Percentiles rank a stretch among this genome's conserved stretches.
Evolutionary conservation across 805 yeast species (phyloP).

Genomic region (Geotrichum ghanense): DNA sequence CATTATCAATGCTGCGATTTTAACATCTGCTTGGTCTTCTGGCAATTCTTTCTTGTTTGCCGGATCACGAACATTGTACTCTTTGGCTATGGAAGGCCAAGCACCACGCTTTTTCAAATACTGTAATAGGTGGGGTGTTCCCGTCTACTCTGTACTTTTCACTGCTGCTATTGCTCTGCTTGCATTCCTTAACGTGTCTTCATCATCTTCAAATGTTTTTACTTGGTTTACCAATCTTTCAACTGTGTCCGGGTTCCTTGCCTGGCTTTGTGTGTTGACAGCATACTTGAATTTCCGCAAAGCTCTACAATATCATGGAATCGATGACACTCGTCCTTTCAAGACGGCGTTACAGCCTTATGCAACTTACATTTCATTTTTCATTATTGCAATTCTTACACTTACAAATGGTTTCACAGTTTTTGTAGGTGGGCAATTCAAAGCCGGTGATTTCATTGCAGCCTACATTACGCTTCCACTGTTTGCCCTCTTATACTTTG

Average conservation of each 20-base stretch:
- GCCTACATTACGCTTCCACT: conserved; percentile 60
- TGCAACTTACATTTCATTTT: conserved; percentile 43
- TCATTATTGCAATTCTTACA: conserved; percentile 38
- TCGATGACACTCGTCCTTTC: conserved; percentile 47
- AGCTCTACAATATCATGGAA: conserved; percentile 42
- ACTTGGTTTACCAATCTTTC: conserved; percentile 56
- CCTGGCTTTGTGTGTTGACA: conserved; percentile 45
- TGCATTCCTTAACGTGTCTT: conserved; percentile 54
- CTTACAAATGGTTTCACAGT: conserved; percentile 66
- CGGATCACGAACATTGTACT: conserved; percentile 47
- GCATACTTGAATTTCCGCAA: conserved; percentile 55
- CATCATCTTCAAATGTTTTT: conserved; percentile 42
- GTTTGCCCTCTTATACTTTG: conserved; percentile 40
- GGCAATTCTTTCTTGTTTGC: conserved; percentile 50
- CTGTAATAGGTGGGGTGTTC: conserved; percentile 61
- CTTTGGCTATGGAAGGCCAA: conserved; percentile 44
- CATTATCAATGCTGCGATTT: conserved; percentile 42
- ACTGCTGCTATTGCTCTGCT: conserved; percentile 51
- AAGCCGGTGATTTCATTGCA: conserved; percentile 50
- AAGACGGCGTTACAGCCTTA: conserved; percentile 45
- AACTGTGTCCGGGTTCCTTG: conserved; percentile 54
- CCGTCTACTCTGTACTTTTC: conserved; percentile 56
- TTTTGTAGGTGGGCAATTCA: conserved; percentile 42
- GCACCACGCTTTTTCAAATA: conserved; percentile 54
- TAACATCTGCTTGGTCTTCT: conserved; percentile 46